phyloP scores from a whole-genome alignment of 192 early-diverging fungal genomes.

The Gaertneriomyces sp. region DNA sequence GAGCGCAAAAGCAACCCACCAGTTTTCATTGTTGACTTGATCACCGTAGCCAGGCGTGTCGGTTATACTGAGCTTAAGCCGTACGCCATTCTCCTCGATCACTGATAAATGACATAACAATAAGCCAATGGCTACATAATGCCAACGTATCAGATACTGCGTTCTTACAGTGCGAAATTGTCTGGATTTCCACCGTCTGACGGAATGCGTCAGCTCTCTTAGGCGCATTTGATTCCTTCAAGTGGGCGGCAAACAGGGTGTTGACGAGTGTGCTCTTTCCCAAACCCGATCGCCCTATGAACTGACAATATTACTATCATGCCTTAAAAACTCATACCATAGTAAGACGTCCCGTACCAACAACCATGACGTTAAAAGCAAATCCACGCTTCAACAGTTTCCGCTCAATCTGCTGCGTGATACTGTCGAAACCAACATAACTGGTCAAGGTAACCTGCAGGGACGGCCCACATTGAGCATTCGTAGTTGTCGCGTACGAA shows the following conservation, averaged over 20 bases:
- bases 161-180: slow-evolving; percentile 74
- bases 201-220: slow-evolving; percentile 74
- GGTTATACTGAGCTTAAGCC: slow-evolving; percentile 89
- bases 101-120: slow-evolving; percentile 36
- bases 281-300: slow-evolving; percentile 85
- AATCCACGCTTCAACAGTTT: slow-evolving; percentile 97
- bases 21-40: slow-evolving; percentile 98
- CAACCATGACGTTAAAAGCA: slow-evolving; percentile 97
- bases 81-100: slow-evolving; percentile 93
- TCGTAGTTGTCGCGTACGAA: no score
- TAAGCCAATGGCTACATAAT: slow-evolving; percentile 2
- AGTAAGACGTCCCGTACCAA: slow-evolving; percentile 61
- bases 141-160: no score
- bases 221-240: slow-evolving; percentile 89
- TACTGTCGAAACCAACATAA: slow-evolving; percentile 98
- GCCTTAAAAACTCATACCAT: not conserved
- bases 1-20: slow-evolving; percentile 48
- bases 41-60: slow-evolving; percentile 99
- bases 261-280: slow-evolving; percentile 99
- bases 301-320: not conserved
- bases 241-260: slow-evolving; percentile 94
- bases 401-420: slow-evolving; percentile 95
- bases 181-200: slow-evolving; percentile 94
- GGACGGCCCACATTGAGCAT: no score
- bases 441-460: slow-evolving; percentile 57